A percentile compares a stretch with the other conserved stretches of the same genome.
Evolutionary conservation across 169 alveolate species (phyloP).

Genomic region (Cystoisospora suis): DNA sequence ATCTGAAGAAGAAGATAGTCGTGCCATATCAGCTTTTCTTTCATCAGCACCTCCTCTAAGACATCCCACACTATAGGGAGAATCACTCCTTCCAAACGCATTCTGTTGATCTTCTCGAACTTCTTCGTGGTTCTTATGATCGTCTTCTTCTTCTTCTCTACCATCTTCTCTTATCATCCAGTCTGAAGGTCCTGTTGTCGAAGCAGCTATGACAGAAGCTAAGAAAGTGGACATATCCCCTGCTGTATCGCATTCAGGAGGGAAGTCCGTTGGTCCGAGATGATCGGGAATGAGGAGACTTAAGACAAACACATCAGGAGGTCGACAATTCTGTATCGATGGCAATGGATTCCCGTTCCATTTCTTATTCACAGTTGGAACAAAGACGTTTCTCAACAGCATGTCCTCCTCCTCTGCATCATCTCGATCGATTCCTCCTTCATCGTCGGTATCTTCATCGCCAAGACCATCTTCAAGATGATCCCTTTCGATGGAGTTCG

Average conservation of each 20-base stretch:
- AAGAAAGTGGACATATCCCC: constrained; percentile 2
- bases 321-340: neutral
- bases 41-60: no score
- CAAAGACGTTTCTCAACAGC: neutral
- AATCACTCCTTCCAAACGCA: no score
- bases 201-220: neutral
- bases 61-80: no score
- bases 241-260: neutral
- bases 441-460: neutral
- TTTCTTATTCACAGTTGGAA: constrained; percentile 11
- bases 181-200: constrained; percentile 12
- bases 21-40: no score
- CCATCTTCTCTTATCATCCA: no score
- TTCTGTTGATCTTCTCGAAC: no score
- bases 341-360: constrained; percentile 8
- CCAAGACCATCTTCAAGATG: no score
- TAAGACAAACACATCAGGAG: constrained; percentile 14
- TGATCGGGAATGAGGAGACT: neutral
- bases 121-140: no score
- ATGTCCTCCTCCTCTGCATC: neutral
- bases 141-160: no score
- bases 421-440: no score
- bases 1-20: no score
- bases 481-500: no score
- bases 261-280: neutral